Percentiles rank a stretch among this genome's conserved stretches.
Conservation (phyloP, 192 early-diverging fungal genomes). For the Podila horticola region DNA sequence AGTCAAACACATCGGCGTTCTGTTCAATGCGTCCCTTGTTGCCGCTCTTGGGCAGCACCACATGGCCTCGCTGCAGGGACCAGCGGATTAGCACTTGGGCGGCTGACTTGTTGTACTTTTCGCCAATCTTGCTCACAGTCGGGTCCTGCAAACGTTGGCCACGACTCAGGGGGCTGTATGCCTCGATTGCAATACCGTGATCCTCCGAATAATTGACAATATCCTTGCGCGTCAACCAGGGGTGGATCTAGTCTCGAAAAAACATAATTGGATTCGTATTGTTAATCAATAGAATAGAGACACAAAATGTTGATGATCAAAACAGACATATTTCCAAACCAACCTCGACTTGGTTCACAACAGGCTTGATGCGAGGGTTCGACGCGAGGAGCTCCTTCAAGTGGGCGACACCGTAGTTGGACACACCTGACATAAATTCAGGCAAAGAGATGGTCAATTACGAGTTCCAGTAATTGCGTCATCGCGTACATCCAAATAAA, state of each 20-base stretch:
- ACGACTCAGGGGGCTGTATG: conserved; percentile 65
- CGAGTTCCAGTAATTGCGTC: neutral
- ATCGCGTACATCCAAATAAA: neutral
- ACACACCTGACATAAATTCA: conserved; percentile 48
- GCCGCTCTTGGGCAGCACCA: conserved; percentile 68
- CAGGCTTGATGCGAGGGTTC: conserved; percentile 54
- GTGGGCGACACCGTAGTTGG: conserved; percentile 64
- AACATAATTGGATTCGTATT: neutral
- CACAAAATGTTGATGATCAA: too few species aligned
- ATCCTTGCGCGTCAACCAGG: conserved; percentile 58
- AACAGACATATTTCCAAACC: too few species aligned
- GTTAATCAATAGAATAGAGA: neutral
- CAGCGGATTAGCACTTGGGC: conserved; percentile 70
- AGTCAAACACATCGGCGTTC: conserved; percentile 70
- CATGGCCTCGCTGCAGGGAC: conserved; percentile 65
- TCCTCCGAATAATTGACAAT: conserved; percentile 56
- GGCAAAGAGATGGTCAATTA: neutral
- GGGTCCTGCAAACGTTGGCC: conserved; percentile 62
- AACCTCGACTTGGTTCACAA: conserved; percentile 69
- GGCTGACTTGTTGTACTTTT: conserved; percentile 61
- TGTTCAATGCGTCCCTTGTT: conserved; percentile 60
- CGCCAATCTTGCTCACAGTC: conserved; percentile 56
- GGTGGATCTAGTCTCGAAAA: conserved; percentile 50
- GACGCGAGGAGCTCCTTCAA: conserved; percentile 58
- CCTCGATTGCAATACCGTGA: conserved; percentile 63